Evolutionary conservation across 352 stramenopile species (phyloP), one percentile per base, ranked within the genome.

Genomic region (Phytophthora colocasiae): DNA sequence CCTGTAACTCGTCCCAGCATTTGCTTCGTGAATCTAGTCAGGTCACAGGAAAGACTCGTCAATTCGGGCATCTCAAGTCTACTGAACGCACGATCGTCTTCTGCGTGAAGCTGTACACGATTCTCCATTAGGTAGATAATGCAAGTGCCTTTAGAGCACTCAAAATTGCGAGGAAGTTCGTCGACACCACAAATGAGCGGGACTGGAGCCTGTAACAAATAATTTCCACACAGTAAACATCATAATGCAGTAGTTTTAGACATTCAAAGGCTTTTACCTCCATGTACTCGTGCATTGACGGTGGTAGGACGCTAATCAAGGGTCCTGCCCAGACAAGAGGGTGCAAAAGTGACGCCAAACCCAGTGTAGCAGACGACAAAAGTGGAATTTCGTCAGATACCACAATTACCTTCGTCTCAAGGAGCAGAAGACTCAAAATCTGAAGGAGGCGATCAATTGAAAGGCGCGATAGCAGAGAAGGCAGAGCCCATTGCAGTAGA

Each of bases 371-470:
- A 47, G 79, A 75, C 3, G 79, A 85, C 29, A 87, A 40, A 1
- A 80, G 70, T 8, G 65, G 66, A 10, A 84, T 69, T 17, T 79
- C 66, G 41, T 83, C 75, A 15, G 71, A 85, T 43, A 85, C 71
- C 14, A 87, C 43, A 39, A 87, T 75, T 12, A 87, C 60, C 36
- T 87, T 87, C 69, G 85, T 80, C 55, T 87, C 79, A 11, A 79
- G 43, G 19, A 87, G 56, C 32, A 87, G 45, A 8, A 83, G 50
- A 14, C 66, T 71, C 32, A 85, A 31, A 44, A 85, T 72, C n/a
- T 77, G 71, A 15, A 87, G 66, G 6, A 82, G 54, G 3, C 66
- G 57, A 38, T 85, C 71, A 31, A 85, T 75, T 43, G 77, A 71
- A 22, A 85, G 48, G 9, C 38, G 58, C 11, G 56, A 50, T 1